Evolutionary conservation across 805 yeast species (phyloP), one percentile per base, ranked within the genome.

Genomic region (Clavispora asparagi): DNA sequence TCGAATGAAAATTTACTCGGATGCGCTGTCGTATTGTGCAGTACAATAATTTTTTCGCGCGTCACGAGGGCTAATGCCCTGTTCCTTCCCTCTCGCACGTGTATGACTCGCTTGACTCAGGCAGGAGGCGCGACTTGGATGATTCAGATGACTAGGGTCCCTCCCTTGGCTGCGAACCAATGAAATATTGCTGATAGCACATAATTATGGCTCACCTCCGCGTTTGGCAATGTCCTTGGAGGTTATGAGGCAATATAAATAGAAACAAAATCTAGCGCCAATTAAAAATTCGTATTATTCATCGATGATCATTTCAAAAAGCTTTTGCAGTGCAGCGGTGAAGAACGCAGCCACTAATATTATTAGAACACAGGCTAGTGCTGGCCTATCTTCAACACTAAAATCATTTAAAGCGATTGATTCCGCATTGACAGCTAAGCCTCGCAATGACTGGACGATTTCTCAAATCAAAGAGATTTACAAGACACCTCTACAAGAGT

Each of bases 401-500:
- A 9, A 27, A 9, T 16, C 35, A 29, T 1, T 39, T n/a, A 41
- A 32, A 11, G 43, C 43, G 6, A 41, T 41, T 14, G 43, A 41
- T 16, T 2, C 32, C 13, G 37, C 43, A 8, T 12, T 41, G 25
- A 41, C 33, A 26, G 4, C 29, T 9, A 12, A 39, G 8, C 50
- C 52, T 1, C 46, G 49, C 28, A 64, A 57, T 44, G 51, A 64
- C 16, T 86, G 94, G 94, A 71, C 87, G 2, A 75, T 73, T 52
- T 73, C 70, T 1, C 85, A 85, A 57, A 72, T 86, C 46, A 60
- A 66, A 13, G 77, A 76, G 40, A 82, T 86, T 42, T 85, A 84
- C 57, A 57, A 81, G 46, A 74, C 85, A 1, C 91, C 94, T 0
- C 64, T 86, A 50, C 67, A 81, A 66, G 85, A 83, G 35, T 68